Conservation (phyloP, 75 land plant genomes). For the Isoetes taiwanensis region DNA sequence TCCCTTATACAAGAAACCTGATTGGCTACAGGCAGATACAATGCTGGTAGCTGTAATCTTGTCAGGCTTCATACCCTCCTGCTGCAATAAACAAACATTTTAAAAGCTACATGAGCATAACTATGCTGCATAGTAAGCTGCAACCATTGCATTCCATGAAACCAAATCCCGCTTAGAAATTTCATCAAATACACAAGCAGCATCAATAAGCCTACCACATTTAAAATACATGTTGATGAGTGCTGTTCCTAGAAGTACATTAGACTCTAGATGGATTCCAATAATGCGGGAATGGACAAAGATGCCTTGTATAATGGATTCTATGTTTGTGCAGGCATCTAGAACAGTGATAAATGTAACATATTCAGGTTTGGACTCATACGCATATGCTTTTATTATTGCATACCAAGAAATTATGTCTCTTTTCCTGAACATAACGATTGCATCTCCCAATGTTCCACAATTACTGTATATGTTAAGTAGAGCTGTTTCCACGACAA, state of each 20-base stretch:
- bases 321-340: too few relatives aligned
- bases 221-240: slow-evolving; percentile 10
- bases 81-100: slow-evolving; percentile 44
- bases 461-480: too few relatives aligned
- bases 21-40: slow-evolving; percentile 39
- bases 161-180: slow-evolving; percentile 20
- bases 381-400: slow-evolving; percentile 41
- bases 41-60: slow-evolving; percentile 34
- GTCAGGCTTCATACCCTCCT: slow-evolving; percentile 25
- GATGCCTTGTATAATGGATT: too few relatives aligned
- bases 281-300: background rate
- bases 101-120: slow-evolving; percentile 33
- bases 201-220: slow-evolving; percentile 8
- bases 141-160: slow-evolving; percentile 49
- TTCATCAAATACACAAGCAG: background rate
- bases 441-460: too few relatives aligned
- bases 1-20: too few relatives aligned
- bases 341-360: too few relatives aligned
- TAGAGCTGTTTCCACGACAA: too few relatives aligned
- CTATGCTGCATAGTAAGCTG: slow-evolving; percentile 40
- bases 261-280: background rate
- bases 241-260: background rate
- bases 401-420: slow-evolving; percentile 49
- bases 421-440: slow-evolving; percentile 27
- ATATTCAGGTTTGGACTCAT: too few relatives aligned